Base-by-base conservation (phyloP, 2,329 filamentous ascomycete species). In the Venturia effusa region DNA sequence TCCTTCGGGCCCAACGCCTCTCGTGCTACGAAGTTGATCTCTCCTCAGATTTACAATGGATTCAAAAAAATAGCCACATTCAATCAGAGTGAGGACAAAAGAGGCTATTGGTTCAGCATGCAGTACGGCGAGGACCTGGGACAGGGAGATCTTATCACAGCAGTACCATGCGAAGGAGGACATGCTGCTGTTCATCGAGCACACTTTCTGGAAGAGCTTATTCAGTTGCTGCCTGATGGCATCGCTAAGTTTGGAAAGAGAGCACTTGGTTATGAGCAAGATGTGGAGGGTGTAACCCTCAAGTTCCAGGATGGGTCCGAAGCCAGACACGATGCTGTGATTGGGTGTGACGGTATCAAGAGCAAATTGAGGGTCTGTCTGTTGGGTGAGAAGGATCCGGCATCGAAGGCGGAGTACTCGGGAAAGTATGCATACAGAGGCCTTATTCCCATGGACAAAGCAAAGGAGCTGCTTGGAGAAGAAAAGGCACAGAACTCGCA, bases 401-500 rank as follows among this genome's bases (percentile, higher is more conserved):
- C 77, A 3, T 73, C 78, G 0, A 70, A 77, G 32, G 76, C 84
- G 0, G 70, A 74, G 1, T 88, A 84, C 69, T 80, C 80, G 0
- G 76, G 80, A 39, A 84, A 86, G 66, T 83, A 83, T 71, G 86
- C 83, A 40, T 89, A 86, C 72, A 79, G 86, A 7, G 82, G 82
- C 0, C 71, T 89, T 2, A 76, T 88, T 1, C 83, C 85, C 0
- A 88, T 88, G 78, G 74, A 77, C 0, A 71, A 78, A 19, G 84
- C 83, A 0, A 70, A 75, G 0, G 70, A 74, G 13, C 76, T 77
- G 1, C 67, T 88, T 2, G 81, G 83, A 1, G 70, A 78, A 10
- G 73, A 83, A 45, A 73, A 80, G 43, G 79, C 81, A 0, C 68
- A 71, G 30, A 83, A 80, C 17, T 72, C 77, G 19, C 80, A 81